Conservation (phyloP, 371 early-diverging fungal genomes). For the Mucor sp. region DNA sequence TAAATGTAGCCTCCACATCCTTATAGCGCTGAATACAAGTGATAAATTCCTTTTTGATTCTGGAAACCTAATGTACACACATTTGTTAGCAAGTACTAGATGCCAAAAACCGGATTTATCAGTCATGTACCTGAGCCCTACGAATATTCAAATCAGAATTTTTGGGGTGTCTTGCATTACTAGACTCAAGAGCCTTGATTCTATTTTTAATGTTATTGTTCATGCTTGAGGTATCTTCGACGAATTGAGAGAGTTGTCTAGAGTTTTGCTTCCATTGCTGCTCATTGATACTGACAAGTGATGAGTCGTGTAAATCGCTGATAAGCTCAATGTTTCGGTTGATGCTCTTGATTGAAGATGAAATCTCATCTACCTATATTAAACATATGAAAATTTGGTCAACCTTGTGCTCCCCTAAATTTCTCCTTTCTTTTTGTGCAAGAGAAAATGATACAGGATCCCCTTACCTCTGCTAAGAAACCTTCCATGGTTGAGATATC, state of each 20-base stretch:
- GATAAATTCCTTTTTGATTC: slow-evolving; percentile 80
- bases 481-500: slow-evolving; percentile 27
- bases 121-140: slow-evolving; percentile 27
- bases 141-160: slow-evolving; percentile 36
- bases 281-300: slow-evolving; percentile 66
- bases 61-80: slow-evolving; percentile 55
- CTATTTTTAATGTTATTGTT: slow-evolving; percentile 56
- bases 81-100: not conserved
- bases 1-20: slow-evolving; percentile 77
- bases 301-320: slow-evolving; percentile 61
- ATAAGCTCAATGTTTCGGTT: slow-evolving; percentile 62
- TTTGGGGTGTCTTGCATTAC: slow-evolving; percentile 23
- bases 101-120: not conserved
- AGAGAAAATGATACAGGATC: not conserved
- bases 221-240: slow-evolving; percentile 59
- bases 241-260: slow-evolving; percentile 62
- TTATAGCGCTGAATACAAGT: slow-evolving; percentile 83
- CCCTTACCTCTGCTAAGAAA: slow-evolving; percentile 24
- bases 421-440: slow-evolving; percentile 2
- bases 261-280: slow-evolving; percentile 55
- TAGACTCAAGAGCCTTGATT: slow-evolving; percentile 48
- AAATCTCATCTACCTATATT: slow-evolving; percentile 58
- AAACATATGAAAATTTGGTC: not conserved
- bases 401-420: not conserved
- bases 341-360: slow-evolving; percentile 56